phyloP scores from a whole-genome alignment of 139 green algal species.

The Chlamydomonas incerta region DNA sequence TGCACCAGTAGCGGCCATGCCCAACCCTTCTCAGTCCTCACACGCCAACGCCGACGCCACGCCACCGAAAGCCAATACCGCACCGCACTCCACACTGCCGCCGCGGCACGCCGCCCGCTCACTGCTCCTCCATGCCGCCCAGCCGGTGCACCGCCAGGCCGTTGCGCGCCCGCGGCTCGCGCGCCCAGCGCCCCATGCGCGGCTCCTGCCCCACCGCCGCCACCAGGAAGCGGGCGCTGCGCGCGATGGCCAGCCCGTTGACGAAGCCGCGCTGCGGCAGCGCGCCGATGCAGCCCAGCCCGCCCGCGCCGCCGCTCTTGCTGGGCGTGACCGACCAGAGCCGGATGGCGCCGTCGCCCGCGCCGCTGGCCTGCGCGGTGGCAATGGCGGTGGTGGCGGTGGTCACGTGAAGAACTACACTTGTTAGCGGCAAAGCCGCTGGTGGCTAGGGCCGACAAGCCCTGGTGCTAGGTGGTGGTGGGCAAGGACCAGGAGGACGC shows the following conservation, averaged over 20 bases:
- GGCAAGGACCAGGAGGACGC: too few relatives aligned
- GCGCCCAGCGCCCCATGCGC: conserved; percentile 90
- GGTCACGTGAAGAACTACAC: neutral
- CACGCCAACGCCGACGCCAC: too few relatives aligned
- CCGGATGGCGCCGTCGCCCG: conserved; percentile 88
- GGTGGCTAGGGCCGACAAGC: too few relatives aligned
- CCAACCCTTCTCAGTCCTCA: too few relatives aligned
- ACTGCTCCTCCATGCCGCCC: neutral
- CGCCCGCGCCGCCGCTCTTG: conserved; percentile 31
- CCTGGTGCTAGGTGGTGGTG: too few relatives aligned
- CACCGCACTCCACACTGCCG: too few relatives aligned
- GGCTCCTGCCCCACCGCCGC: conserved; percentile 94
- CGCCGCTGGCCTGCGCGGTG: conserved; percentile 75
- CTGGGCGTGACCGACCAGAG: conserved; percentile 80
- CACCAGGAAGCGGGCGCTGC: conserved; percentile 80
- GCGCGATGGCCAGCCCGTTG: conserved; percentile 86
- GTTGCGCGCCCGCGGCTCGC: conserved; percentile 79
- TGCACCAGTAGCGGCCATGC: too few relatives aligned
- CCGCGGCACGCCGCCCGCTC: too few relatives aligned
- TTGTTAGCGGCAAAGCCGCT: too few relatives aligned
- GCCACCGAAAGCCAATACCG: too few relatives aligned
- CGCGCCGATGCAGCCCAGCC: conserved; percentile 61
- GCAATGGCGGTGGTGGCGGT: neutral
- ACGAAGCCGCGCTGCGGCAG: conserved; percentile 90
- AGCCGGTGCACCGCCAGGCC: conserved; percentile 88